Percentiles rank a stretch among this genome's conserved stretches.
Conservation (phyloP, 371 early-diverging fungal genomes). For the Quaeritorhiza haematococci region DNA sequence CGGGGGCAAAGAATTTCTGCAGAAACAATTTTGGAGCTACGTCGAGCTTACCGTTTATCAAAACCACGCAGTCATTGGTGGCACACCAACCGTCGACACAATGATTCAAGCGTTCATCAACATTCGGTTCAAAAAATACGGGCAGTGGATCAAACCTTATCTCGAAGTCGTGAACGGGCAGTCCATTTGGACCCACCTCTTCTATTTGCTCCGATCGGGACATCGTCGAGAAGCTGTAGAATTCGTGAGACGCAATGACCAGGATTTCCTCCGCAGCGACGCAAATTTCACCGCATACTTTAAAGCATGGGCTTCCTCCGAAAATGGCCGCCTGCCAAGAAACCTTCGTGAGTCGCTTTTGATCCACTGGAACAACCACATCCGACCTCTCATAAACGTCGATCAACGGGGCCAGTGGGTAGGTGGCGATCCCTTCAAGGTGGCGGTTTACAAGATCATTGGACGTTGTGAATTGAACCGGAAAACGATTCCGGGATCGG, state of each 20-base stretch:
- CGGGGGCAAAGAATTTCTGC: conserved; percentile 33
- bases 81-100: conserved; percentile 42
- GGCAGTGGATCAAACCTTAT: conserved; percentile 38
- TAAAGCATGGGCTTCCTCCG: conserved; percentile 56
- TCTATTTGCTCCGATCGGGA: conserved; percentile 71
- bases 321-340: conserved; percentile 35
- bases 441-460: conserved; percentile 77
- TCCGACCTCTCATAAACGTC: conserved; percentile 17
- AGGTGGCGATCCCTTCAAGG: conserved; percentile 76
- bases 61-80: conserved; percentile 35
- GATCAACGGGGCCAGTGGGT: conserved; percentile 4
- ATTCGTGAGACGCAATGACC: conserved; percentile 48
- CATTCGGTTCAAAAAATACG: conserved; percentile 48
- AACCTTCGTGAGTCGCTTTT: neutral
- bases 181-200: conserved; percentile 83
- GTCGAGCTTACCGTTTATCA: conserved; percentile 53
- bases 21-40: conserved; percentile 34
- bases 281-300: conserved; percentile 61
- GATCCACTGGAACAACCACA: conserved; percentile 45
- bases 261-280: conserved; percentile 23
- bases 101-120: conserved; percentile 65
- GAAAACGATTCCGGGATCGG: conserved; percentile 44
- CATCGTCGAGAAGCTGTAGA: conserved; percentile 55
- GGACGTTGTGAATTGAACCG: conserved; percentile 77
- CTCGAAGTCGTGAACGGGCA: conserved; percentile 48